Evolutionary conservation across 768 basidiomycete species (phyloP), one percentile per base, ranked within the genome.

Genomic region (Tulasnella calospora): DNA sequence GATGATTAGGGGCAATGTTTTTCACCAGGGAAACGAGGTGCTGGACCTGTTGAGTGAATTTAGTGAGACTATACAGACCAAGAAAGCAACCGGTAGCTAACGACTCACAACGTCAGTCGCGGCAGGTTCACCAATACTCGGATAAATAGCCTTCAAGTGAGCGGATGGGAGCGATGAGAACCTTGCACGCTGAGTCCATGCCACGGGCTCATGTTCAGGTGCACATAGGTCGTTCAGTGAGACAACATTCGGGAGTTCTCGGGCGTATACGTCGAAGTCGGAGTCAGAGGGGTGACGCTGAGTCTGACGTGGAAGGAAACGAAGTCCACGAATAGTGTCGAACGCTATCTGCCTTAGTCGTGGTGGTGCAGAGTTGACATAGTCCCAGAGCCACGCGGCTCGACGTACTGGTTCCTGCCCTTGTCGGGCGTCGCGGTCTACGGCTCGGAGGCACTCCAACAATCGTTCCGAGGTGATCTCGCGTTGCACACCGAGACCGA

Each of bases 121-220:
- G 19, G 44, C 19, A 30, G 51, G 51, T 51, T 51, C 51, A n/a
- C 75, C 75, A 19, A 76, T 17, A 23, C 15, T n/a, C 17, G 19
- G 35, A 61, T 67, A 57, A 10, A 76, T 23, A 9, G 51, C 57
- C 27, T 33, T 38, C 23, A 76, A 41, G 55, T 57, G 41, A 33
- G 33, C 27, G 0, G 75, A 61, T 0, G 75, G 30, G n/a, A 19
- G 9, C 35, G 19, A 33, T 21, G 21, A 9, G 41, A 76, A 76
- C 27, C 75, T 35, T 35, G 55, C 75, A 21, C 75, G 75, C 61
- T 76, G 75, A 41, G 75, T 76, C 75, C 75, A 76, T 2, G 19
- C 73, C 6, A 51, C 73, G 12, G 44, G 2, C 12, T 35, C 38
- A 5, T n/a, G 44, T 7, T 55, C 73, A 19, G 30, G 33, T n/a